A percentile compares a stretch with the other conserved stretches of the same genome.
Evolutionary conservation across 2,329 filamentous ascomycete genomes (phyloP).

Genomic region (Tothia fuscella): DNA sequence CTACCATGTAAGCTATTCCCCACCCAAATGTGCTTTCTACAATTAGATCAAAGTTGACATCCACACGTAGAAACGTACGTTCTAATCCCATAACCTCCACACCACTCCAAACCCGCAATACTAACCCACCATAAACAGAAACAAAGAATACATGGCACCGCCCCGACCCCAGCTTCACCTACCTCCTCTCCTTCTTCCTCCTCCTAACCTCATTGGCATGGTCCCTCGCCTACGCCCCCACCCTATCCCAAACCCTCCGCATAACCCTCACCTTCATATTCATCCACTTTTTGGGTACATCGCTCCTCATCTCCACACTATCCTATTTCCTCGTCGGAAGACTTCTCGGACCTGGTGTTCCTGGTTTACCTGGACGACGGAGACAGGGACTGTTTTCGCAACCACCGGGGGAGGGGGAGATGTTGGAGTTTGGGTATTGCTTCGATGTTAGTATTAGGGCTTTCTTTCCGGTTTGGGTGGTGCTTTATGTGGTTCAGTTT

Average conservation of each 20-base stretch:
- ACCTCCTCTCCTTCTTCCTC: slow-evolving; percentile 55
- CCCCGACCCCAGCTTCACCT: slow-evolving; percentile 57
- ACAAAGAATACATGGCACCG: slow-evolving; percentile 61
- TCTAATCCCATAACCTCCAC: no score
- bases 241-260: slow-evolving; percentile 30
- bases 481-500: slow-evolving; percentile 56
- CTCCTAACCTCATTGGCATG: slow-evolving; percentile 41
- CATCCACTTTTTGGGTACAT: slow-evolving; percentile 50
- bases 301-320: slow-evolving; percentile 47
- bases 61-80: slow-evolving; percentile 28
- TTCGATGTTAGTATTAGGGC: slow-evolving; percentile 57
- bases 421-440: slow-evolving; percentile 58
- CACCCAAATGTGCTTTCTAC: neutral
- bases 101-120: slow-evolving; percentile 11
- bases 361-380: slow-evolving; percentile 38
- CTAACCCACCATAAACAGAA: no score
- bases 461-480: slow-evolving; percentile 56
- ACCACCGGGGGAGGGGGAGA: slow-evolving; percentile 43
- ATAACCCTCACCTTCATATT: slow-evolving; percentile 38
- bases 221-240: slow-evolving; percentile 44
- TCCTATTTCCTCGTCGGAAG: slow-evolving; percentile 53
- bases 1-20: no score
- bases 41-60: neutral
- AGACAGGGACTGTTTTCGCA: slow-evolving; percentile 48
- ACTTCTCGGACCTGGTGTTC: slow-evolving; percentile 46